Evolutionary conservation across 2,329 filamentous ascomycete species (phyloP), one percentile per base, ranked within the genome.

Genomic region (Malbranchea cinnamomea): DNA sequence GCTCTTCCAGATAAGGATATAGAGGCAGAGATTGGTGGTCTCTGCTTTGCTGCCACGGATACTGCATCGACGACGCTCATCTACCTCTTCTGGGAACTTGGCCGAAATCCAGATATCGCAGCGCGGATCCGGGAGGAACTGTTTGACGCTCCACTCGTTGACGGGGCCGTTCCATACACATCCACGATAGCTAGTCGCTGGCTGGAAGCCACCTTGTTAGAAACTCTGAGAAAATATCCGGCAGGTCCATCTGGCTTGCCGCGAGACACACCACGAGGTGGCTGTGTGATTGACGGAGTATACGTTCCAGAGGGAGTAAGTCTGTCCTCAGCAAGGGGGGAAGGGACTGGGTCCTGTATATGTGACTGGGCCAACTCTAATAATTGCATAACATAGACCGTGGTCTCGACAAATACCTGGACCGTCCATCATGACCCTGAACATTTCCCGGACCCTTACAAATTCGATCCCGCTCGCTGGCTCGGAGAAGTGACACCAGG

Each of bases 381-480:
- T n/a, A n/a, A n/a, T n/a, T n/a, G n/a, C 19, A 23, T 2, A 21
- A 10, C 11, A 17, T 14, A 37, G 36, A 34, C 31, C 6, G 19
- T 31, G 5, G 34, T 34, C 15, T 26, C 34, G 16, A 31, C 28
- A 12, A 30, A 33, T 23, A 27, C 33, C n/a, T 34, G 27, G 29
- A 34, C 27, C 27, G 31, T 27, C n/a, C 36, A 38, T 17, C 36
- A 25, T 13, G 28, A 34, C 26, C 34, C 28, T 8, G 30, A 36
- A 4, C 16, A 30, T 27, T 36, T 33, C 23, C 34, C 34, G 16
- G 14, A 36, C 13, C 31, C 31, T 6, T 29, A 38, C 11, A 31
- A 33, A 20, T 35, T 40, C 15, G 26, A 33, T 14, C 34, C 34
- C 8, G 30, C 34, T 12, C 34, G 34, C 23, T 36, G 34, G 34